Conservation (phyloP, 345 rosid species). For the Balakata baccata region DNA sequence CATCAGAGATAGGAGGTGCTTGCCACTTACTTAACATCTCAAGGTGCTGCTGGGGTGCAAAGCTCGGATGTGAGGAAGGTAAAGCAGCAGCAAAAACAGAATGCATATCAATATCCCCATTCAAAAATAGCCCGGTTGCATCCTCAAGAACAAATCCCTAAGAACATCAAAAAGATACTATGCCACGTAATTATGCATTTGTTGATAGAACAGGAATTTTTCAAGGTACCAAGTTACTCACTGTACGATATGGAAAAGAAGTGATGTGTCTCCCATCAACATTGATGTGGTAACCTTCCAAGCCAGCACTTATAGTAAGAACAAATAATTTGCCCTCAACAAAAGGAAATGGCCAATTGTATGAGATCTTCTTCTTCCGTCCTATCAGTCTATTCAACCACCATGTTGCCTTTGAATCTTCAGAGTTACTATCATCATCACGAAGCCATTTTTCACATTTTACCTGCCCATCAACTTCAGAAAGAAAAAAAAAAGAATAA, state of each 20-base stretch:
- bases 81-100: conserved; percentile 76
- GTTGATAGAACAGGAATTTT: conserved; percentile 14
- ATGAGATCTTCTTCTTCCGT: conserved; percentile 54
- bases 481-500: not conserved
- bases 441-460: conserved; percentile 96
- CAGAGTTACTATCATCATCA: conserved; percentile 58
- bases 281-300: conserved; percentile 86
- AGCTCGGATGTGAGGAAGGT: conserved; percentile 81
- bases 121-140: conserved; percentile 81
- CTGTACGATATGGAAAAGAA: conserved; percentile 88
- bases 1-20: conserved; percentile 58
- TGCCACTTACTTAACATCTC: conserved; percentile 79
- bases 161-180: conserved; percentile 13
- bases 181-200: not conserved
- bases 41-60: conserved; percentile 77
- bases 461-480: conserved; percentile 78
- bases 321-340: conserved; percentile 73
- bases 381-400: conserved; percentile 84
- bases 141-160: conserved; percentile 95
- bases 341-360: conserved; percentile 89
- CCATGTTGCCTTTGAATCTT: conserved; percentile 71
- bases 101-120: conserved; percentile 74
- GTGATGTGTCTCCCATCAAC: conserved; percentile 86
- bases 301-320: conserved; percentile 78
- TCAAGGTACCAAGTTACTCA: conserved; percentile 38